Evolutionary conservation across 1,139 yeast species (phyloP), one percentile per base, ranked within the genome.

Genomic region (Geotrichum candidum): DNA sequence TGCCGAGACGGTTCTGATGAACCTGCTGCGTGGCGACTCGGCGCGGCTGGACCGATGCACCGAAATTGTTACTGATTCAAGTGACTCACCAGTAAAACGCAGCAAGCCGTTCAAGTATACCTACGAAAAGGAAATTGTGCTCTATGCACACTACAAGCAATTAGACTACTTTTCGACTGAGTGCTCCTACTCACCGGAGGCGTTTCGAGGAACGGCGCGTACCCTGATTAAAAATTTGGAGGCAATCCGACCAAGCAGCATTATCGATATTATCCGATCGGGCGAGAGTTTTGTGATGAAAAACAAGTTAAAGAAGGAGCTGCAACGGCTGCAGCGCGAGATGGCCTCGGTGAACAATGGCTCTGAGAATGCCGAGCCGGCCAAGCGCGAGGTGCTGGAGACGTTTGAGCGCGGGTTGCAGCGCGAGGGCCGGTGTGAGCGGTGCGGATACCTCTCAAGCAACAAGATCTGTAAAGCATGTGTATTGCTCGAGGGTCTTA

Each of bases 1-100:
- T 89, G 99, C 99, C 0, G 99, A 95, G 72, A 95, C 99, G 0
- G 96, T 95, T 2, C 76, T 95, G 63, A 92, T 95, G 98, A 95
- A 95, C 74, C 76, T 94, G 54, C 77, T 95, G 35, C 81, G 99
- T 68, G 99, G 99, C n/a, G 99, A 95, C 71, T 87, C 91, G 6
- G 96, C 96, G 29, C 80, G 99, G 65, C 77, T 95, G 62, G 98
- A 90, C 70, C 85, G 87, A 66, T 90, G 97, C n/a, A 90, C 96
- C 15, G 83, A 88, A 51, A 90, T 95, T 53, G 81, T 92, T 66
- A 95, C 99, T 0, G 86, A 85, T 31, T 76, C 84, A 0, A 95
- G 94, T 1, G 75, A 73, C 53, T 72, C 78, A 18, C 76, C 76
- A 1, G 77, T 77, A 61, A 90, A 90, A 74, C 82, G 99, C 72